phyloP scores from a whole-genome alignment of 257 asterid species.

The Nicotiana obtusifolia region DNA sequence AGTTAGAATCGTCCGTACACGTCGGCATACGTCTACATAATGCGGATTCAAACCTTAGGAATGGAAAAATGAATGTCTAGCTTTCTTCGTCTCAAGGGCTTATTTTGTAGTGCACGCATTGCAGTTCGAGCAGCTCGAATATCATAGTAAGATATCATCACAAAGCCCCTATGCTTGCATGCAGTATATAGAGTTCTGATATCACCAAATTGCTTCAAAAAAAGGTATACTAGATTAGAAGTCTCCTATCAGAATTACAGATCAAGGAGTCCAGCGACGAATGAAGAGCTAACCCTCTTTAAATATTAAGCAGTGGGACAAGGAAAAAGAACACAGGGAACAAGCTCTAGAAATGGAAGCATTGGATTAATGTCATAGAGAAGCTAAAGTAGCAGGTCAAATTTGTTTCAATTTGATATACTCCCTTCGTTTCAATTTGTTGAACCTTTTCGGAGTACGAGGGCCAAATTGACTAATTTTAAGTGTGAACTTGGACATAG shows the following conservation, averaged over 20 bases:
- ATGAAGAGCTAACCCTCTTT: not conserved
- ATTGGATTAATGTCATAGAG: not conserved
- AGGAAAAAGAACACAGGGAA: not conserved
- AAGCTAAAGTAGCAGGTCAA: not conserved
- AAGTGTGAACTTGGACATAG: too few relatives aligned
- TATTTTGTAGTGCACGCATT: conserved; percentile 41
- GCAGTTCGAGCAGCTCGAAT: conserved; percentile 27
- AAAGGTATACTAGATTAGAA: not conserved
- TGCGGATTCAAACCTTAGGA: conserved; percentile 47
- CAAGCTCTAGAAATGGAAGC: not conserved
- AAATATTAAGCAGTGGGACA: not conserved
- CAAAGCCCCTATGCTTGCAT: conserved; percentile 25
- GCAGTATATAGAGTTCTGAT: conserved; percentile 21
- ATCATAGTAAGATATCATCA: conserved; percentile 28
- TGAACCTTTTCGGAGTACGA: too few relatives aligned
- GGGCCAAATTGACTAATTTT: too few relatives aligned
- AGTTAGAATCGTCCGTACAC: conserved; percentile 10
- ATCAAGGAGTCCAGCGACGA: not conserved
- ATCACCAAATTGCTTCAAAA: conserved; percentile 25
- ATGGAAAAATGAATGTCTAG: conserved; percentile 84
- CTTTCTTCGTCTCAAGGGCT: conserved; percentile 64
- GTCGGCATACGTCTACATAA: conserved; percentile 1
- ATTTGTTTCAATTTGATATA: not conserved
- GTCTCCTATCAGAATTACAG: not conserved
- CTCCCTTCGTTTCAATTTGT: too few relatives aligned